These are phyloP conservation scores for Pseudonitzschia multiseries DNA, from an alignment of 108 stramenopile species.

Conservation along the genomic window DNA sequence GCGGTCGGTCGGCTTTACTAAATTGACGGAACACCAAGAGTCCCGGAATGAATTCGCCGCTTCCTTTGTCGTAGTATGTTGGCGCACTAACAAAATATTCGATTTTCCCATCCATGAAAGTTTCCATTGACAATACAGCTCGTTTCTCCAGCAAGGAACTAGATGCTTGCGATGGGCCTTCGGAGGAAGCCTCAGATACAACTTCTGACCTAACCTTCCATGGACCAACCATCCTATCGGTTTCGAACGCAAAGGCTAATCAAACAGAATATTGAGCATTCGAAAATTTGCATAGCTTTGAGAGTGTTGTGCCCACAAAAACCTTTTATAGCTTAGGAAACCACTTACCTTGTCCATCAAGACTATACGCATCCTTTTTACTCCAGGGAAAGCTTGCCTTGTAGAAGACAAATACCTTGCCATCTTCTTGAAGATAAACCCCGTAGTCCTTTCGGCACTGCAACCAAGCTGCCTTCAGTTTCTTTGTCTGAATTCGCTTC, in stretches of 20 bases:
- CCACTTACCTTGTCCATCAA: conserved; percentile 35
- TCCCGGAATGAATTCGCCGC: conserved; percentile 21
- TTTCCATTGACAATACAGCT: conserved; percentile 58
- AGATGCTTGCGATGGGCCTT: conserved; percentile 12
- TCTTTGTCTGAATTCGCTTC: conserved; percentile 34
- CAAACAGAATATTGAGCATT: not conserved
- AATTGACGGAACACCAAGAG: conserved; percentile 60
- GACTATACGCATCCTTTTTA: conserved; percentile 50
- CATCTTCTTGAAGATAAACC: conserved; percentile 68
- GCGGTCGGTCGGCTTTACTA: conserved; percentile 59
- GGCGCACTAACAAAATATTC: conserved; percentile 64
- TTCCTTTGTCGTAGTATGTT: conserved; percentile 11
- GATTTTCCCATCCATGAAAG: conserved; percentile 69
- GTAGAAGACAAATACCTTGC: conserved; percentile 63
- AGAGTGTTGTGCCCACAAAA: not conserved
- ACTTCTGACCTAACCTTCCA: conserved; percentile 60
- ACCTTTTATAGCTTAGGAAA: not conserved
- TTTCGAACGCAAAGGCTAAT: conserved; percentile 39
- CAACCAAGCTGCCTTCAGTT: conserved; percentile 69
- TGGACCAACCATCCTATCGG: conserved; percentile 57
- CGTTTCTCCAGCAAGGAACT: conserved; percentile 41
- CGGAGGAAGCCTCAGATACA: conserved; percentile 7
- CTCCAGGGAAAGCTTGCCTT: conserved; percentile 71
- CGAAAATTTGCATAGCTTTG: too few relatives aligned
- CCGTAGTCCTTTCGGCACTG: conserved; percentile 89